These are phyloP conservation scores for Globisporangium spiculum DNA, from an alignment of 352 stramenopile genomes.

Conservation along the genomic window DNA sequence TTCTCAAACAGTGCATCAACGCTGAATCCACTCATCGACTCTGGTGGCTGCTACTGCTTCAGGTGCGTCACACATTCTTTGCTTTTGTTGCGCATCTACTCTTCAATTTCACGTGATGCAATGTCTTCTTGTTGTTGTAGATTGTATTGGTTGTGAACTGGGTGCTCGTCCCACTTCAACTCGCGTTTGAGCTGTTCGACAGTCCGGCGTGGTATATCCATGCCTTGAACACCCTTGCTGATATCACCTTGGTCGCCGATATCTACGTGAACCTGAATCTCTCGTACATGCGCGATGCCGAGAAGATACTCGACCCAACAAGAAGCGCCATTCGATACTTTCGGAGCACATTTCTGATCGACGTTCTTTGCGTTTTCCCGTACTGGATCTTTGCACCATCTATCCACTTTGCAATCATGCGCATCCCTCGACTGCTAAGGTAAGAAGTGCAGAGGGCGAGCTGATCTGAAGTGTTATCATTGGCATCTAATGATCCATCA, in stretches of 20 bases:
- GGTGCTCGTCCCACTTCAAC: conserved; percentile 46
- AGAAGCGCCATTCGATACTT: conserved; percentile 44
- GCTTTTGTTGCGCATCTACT: neutral
- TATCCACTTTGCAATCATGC: conserved; percentile 28
- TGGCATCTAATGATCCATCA: neutral
- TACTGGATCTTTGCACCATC: conserved; percentile 29
- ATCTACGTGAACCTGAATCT: conserved; percentile 62
- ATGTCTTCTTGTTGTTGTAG: neutral
- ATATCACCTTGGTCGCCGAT: conserved; percentile 32
- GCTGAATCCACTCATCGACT: conserved; percentile 40
- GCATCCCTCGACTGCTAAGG: conserved; percentile 41
- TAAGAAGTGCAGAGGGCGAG: neutral
- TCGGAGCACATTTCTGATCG: conserved; percentile 29
- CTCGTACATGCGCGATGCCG: conserved; percentile 43
- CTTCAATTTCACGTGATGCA: neutral
- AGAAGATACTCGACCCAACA: conserved; percentile 50
- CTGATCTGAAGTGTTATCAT: neutral
- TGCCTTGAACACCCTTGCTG: conserved; percentile 29
- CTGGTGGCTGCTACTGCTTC: conserved; percentile 47
- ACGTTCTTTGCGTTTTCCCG: conserved; percentile 46
- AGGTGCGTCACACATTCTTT: conserved; percentile 12
- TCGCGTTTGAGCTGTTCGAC: conserved; percentile 33
- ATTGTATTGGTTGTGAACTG: conserved; percentile 36
- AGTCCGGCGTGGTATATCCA: conserved; percentile 22
- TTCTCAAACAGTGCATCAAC: conserved; percentile 41